Evolutionary conservation across 2,329 filamentous ascomycete species (phyloP), one percentile per base, ranked within the genome.

Genomic region (Trichoderma atroviride): DNA sequence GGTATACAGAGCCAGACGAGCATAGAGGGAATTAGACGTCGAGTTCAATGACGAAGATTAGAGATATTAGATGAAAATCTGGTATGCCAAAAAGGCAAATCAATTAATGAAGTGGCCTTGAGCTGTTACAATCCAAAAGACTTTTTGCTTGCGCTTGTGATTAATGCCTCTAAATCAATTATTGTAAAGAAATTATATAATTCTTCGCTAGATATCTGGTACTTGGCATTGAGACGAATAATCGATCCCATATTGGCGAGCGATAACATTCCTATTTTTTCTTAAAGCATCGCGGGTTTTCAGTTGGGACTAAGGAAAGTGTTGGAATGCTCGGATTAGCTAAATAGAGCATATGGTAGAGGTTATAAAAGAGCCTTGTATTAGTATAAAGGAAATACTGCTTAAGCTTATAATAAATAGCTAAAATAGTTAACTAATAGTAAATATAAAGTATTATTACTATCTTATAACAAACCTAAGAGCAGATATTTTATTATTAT

Each of bases 11-110:
- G 69, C 63, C 69, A 59, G 69, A 68, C 55, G 68, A 40, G 58
- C 69, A 69, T 70, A 70, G 65, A 70, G 65, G 66, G 53, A 69
- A 69, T 43, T 70, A 69, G 69, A 70, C 62, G 63, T 68, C 57
- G 69, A 62, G 63, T 64, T 58, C 57, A 66, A 68, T 62, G 69
- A 70, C 58, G 29, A 68, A 52, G 63, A 64, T 29, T 70, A 68
- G 63, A 70, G 55, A 68, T n/a, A 53, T 61, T 62, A 70, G 62
- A 70, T 63, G 57, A 67, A 68, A 62, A 52, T 19, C 33, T n/a
- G 37, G 6, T 53, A 35, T 11, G 50, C 61, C 56, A 57, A 43
- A 52, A 33, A 29, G 69, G 57, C 40, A 16, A 29, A 62, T 61
- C 50, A 67, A 37, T 55, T 52, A 55, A 61, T 68, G 31, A 62